A percentile compares a stretch with the other conserved stretches of the same genome.
These are phyloP conservation scores for Hyphodiscus hymeniophilus DNA, from an alignment of 495 filamentous ascomycete species.

Conservation along the genomic window DNA sequence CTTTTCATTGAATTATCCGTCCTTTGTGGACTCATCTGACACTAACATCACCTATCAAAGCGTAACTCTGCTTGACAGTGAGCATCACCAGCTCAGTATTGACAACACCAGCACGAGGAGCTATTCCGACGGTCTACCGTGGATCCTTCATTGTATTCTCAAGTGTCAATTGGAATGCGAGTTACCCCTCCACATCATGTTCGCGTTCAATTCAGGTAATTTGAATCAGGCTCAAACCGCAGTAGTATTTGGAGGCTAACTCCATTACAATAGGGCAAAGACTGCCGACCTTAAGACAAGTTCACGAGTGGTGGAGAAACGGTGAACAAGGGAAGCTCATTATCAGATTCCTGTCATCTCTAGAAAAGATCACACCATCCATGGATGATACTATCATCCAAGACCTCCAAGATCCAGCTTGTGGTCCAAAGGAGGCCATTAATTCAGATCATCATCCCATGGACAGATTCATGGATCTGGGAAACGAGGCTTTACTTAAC, in stretches of 20 bases:
- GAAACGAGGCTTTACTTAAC: slow-evolving; percentile 8
- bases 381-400: neutral
- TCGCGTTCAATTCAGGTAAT: slow-evolving; percentile 18
- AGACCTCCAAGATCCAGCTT: neutral
- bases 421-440: neutral
- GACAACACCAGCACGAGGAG: no score
- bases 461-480: slow-evolving; percentile 17
- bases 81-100: no score
- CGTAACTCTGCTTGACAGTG: no score
- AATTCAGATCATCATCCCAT: neutral
- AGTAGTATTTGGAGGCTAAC: neutral
- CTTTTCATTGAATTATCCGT: no score
- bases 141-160: slow-evolving; percentile 15
- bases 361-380: slow-evolving; percentile 3
- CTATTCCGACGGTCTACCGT: slow-evolving; percentile 1
- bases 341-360: slow-evolving; percentile 10
- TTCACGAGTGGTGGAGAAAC: slow-evolving; percentile 13
- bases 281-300: slow-evolving; percentile 7
- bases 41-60: no score
- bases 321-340: slow-evolving; percentile 7
- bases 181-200: slow-evolving; percentile 17
- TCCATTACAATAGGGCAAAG: slow-evolving; percentile 9
- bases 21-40: no score
- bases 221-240: neutral
- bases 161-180: neutral